These are phyloP conservation scores for Sungouiella thailandica DNA, from an alignment of 805 yeast species.

Conservation along the genomic window DNA sequence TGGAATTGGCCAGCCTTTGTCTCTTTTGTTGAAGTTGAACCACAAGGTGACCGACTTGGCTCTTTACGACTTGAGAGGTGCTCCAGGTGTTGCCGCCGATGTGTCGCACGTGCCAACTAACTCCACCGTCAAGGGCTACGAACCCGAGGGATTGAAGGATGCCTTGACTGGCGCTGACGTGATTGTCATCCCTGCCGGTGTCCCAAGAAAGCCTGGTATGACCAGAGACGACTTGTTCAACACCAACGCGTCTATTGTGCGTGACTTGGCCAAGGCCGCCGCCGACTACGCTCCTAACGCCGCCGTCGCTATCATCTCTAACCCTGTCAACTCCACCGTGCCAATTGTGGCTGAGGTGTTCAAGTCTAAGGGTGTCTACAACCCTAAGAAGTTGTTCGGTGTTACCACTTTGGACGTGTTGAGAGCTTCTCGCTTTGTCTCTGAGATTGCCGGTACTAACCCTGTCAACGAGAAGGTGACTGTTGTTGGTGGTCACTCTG, in stretches of 20 bases:
- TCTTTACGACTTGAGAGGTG: slow-evolving; percentile 84
- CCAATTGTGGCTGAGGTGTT: slow-evolving; percentile 94
- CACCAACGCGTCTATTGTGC: slow-evolving; percentile 93
- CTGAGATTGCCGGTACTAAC: slow-evolving; percentile 62
- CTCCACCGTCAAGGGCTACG: slow-evolving; percentile 82
- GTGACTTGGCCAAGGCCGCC: slow-evolving; percentile 82
- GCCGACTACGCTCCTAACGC: slow-evolving; percentile 86
- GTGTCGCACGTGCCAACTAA: slow-evolving; percentile 90
- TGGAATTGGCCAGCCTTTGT: slow-evolving; percentile 78
- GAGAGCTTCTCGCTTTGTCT: slow-evolving; percentile 82
- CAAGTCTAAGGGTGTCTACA: slow-evolving; percentile 79
- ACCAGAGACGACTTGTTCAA: slow-evolving; percentile 95
- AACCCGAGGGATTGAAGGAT: slow-evolving; percentile 68
- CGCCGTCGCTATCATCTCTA: slow-evolving; percentile 74
- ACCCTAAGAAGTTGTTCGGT: slow-evolving; percentile 91
- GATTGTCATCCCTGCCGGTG: slow-evolving; percentile 94
- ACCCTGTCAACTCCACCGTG: slow-evolving; percentile 96
- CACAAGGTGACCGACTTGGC: slow-evolving; percentile 82
- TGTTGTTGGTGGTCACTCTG: slow-evolving; percentile 97
- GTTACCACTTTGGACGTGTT: slow-evolving; percentile 92
- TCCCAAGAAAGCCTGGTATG: slow-evolving; percentile 99
- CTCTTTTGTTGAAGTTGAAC: slow-evolving; percentile 77
- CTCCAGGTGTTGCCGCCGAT: slow-evolving; percentile 97
- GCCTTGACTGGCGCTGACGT: slow-evolving; percentile 81
- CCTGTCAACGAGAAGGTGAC: slow-evolving; percentile 74